A percentile compares a stretch with the other conserved stretches of the same genome.
phyloP scores from a whole-genome alignment of 768 basidiomycete species.

The Grammothele lineata region DNA sequence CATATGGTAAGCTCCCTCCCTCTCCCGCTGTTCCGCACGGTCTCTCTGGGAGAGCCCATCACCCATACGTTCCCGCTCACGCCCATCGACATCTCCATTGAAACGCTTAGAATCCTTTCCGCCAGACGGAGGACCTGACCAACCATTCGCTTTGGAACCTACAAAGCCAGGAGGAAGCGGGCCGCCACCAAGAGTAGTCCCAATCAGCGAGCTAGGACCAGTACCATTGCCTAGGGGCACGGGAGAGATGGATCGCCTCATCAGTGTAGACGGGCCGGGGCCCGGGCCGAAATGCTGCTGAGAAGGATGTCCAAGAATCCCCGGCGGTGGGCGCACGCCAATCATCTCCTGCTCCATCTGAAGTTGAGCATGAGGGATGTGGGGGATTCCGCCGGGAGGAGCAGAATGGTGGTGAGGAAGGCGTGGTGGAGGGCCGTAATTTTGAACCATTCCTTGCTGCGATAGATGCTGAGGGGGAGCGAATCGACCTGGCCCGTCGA shows the following conservation, averaged over 20 bases:
- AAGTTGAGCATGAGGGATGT: slow-evolving; percentile 16
- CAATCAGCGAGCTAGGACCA: slow-evolving; percentile 6
- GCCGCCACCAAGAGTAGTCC: slow-evolving; percentile 8
- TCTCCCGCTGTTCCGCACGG: slow-evolving; percentile 18
- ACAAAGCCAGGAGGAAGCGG: slow-evolving; percentile 12
- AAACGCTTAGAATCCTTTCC: slow-evolving; percentile 13
- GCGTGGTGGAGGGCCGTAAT: slow-evolving; percentile 18
- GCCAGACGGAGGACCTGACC: slow-evolving; percentile 15
- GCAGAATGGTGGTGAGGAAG: slow-evolving; percentile 22
- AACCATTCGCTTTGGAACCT: slow-evolving; percentile 16
- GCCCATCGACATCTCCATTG: slow-evolving; percentile 14
- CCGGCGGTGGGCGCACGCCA: slow-evolving; percentile 15
- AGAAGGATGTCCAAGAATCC: slow-evolving; percentile 15
- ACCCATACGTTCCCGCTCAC: slow-evolving; percentile 19
- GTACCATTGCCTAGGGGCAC: slow-evolving; percentile 18
- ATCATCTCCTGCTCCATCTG: slow-evolving; percentile 22
- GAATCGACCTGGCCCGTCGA: slow-evolving; percentile 18
- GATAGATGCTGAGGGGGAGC: slow-evolving; percentile 8
- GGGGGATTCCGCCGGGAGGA: slow-evolving; percentile 18
- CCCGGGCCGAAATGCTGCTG: slow-evolving; percentile 11
- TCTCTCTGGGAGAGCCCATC: slow-evolving; percentile 11
- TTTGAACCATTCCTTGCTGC: slow-evolving; percentile 12
- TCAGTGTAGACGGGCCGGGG: slow-evolving; percentile 11
- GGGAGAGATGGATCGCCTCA: slow-evolving; percentile 26
- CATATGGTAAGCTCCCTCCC: slow-evolving; percentile 13